These are phyloP conservation scores for Populus alba DNA, from an alignment of 345 rosid species.

Conservation along the genomic window DNA sequence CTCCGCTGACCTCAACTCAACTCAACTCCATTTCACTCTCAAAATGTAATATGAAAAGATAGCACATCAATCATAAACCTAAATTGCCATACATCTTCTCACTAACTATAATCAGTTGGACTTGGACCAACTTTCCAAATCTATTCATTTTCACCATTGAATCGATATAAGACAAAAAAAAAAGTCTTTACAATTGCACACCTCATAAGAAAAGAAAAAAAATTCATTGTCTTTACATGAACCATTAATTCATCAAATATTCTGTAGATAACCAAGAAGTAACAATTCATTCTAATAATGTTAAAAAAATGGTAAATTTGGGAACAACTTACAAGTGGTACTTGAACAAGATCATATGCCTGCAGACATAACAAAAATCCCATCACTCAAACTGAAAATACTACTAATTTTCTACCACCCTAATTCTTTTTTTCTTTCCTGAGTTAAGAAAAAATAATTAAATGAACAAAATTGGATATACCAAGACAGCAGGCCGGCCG, in stretches of 20 bases:
- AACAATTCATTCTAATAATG: too few species aligned
- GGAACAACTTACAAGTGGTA: constrained; percentile 59
- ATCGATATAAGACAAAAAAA: background rate
- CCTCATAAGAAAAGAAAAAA: background rate
- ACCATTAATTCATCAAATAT: too few species aligned
- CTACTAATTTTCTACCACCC: background rate
- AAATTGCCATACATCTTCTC: too few species aligned
- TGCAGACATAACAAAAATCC: constrained; percentile 37
- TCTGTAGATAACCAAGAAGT: too few species aligned
- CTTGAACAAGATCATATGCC: constrained; percentile 95
- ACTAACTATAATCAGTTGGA: too few species aligned
- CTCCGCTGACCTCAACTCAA: too few species aligned
- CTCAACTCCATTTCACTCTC: too few species aligned
- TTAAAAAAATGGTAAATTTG: background rate
- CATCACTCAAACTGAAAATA: background rate
- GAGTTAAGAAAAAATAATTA: background rate
- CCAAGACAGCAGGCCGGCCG: constrained; percentile 58
- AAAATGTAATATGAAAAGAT: too few species aligned
- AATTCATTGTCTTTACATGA: too few species aligned
- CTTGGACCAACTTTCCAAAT: too few species aligned
- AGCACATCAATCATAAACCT: too few species aligned
- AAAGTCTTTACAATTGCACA: background rate
- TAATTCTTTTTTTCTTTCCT: background rate
- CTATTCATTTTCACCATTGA: too few species aligned
- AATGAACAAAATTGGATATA: constrained; percentile 16